Base-by-base conservation (phyloP, 1,139 yeast genomes). In the Blastobotrys illinoisensis region DNA sequence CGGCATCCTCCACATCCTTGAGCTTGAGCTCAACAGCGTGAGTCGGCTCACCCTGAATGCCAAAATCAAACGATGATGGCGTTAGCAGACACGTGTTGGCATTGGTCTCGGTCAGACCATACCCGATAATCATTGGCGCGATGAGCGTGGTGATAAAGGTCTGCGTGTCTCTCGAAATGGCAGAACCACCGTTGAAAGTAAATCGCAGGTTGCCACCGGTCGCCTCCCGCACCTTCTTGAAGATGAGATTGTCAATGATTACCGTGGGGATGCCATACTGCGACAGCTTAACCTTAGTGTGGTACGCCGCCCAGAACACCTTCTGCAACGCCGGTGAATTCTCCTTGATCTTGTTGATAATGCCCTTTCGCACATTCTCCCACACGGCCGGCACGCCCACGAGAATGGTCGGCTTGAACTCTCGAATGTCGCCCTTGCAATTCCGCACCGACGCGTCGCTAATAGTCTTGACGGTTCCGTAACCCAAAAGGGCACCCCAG, bases 371-470 rank as follows among this genome's bases (percentile, higher is more conserved):
- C 58, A 93, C 89, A 28, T 86, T 80, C 76, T 93, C 99, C 97
- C 97, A 95, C 54, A 93, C 98, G 1, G 99, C 97, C 14, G 99
- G 98, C 55, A 95, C 99, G 70, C 97, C 99, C 61, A 90, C 97
- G 97, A 93, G 88, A 62, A 93, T 74, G 9, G 97, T 86, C 58
- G 99, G 99, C 70, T 82, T 80, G 73, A 89, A 88, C 68, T 87
- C 90, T 57, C 80, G 80, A 75, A 93, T 81, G 71, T 93, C 99
- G 64, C 97, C 93, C 57, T 80, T 74, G 75, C 96, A 90, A 74
- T 93, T 87, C 67, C 81, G 85, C 68, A 88, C 83, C 4, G 95
- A 88, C 1, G 79, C 76, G 62, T 88, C 96, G 23, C 96, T 83
- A 62, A 95, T 78, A 28, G 99, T 93, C 74, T 91, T 90, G 61